A percentile compares a stretch with the other conserved stretches of the same genome.
These are phyloP conservation scores for Euphorbia peplus DNA, from an alignment of 345 rosid genomes.

Conservation along the genomic window DNA sequence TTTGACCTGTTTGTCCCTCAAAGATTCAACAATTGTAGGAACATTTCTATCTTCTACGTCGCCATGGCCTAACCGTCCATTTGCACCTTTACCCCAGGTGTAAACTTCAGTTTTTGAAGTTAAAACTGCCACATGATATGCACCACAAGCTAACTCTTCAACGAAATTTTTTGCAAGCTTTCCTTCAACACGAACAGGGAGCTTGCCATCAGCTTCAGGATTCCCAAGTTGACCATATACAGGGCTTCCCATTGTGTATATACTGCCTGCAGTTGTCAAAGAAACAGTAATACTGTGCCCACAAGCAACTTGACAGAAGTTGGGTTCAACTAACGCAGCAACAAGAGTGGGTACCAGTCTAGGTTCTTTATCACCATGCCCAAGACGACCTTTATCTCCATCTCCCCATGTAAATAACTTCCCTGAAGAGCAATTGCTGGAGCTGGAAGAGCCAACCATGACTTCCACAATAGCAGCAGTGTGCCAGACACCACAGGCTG, in stretches of 20 bases:
- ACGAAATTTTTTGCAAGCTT: slow-evolving; percentile 79
- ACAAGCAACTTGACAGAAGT: slow-evolving; percentile 88
- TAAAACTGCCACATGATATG: slow-evolving; percentile 91
- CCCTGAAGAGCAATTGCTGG: slow-evolving; percentile 90
- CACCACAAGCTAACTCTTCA: slow-evolving; percentile 93
- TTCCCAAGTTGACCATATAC: slow-evolving; percentile 97
- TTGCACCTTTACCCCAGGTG: slow-evolving; percentile 98
- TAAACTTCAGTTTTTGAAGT: slow-evolving; percentile 92
- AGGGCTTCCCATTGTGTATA: slow-evolving; percentile 93
- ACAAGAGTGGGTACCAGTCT: slow-evolving; percentile 92
- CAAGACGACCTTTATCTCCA: slow-evolving; percentile 96
- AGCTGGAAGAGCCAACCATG: slow-evolving; percentile 87
- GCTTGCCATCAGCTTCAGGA: slow-evolving; percentile 82
- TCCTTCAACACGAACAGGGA: slow-evolving; percentile 81
- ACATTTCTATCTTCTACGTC: slow-evolving; percentile 77
- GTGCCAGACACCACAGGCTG: slow-evolving; percentile 86
- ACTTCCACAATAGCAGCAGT: slow-evolving; percentile 96
- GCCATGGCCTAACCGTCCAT: slow-evolving; percentile 95
- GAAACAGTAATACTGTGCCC: slow-evolving; percentile 94
- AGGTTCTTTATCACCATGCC: slow-evolving; percentile 93
- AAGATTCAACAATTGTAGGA: slow-evolving; percentile 74
- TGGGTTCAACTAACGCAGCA: slow-evolving; percentile 93
- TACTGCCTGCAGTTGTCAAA: slow-evolving; percentile 78
- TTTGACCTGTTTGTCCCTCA: slow-evolving; percentile 96
- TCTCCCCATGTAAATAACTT: slow-evolving; percentile 99